phyloP scores from a whole-genome alignment of 441 rosid genomes.

The Euphorbia corollata region DNA sequence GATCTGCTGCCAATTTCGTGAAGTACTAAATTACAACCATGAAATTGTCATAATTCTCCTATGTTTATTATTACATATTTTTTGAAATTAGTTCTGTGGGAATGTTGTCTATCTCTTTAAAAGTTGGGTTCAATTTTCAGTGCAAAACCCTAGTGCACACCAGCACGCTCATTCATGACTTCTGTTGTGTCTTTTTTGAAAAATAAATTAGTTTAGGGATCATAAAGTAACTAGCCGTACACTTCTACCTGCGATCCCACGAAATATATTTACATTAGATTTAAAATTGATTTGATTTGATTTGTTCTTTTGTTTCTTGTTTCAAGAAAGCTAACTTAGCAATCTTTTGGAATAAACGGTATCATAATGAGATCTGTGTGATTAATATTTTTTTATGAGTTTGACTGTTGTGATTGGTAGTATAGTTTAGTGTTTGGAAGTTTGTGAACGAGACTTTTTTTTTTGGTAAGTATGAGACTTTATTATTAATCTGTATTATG shows the following conservation, averaged over 20 bases:
- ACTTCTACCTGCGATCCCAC: conserved; percentile 4
- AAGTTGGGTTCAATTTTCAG: conserved; percentile 8
- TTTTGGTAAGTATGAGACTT: no score
- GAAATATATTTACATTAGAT: not conserved
- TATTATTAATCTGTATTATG: no score
- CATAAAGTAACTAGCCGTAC: not conserved
- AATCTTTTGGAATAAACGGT: not conserved
- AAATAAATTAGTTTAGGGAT: not conserved
- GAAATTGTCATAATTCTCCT: not conserved
- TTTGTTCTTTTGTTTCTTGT: not conserved
- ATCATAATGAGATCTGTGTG: not conserved
- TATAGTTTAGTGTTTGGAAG: not conserved
- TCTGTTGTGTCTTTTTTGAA: not conserved
- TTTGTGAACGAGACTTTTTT: not conserved
- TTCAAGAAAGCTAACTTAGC: not conserved
- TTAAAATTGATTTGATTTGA: not conserved
- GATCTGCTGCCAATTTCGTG: conserved; percentile 14
- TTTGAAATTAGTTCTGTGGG: not conserved
- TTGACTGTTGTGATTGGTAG: not conserved
- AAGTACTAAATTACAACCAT: not conserved
- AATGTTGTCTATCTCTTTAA: not conserved
- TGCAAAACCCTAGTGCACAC: not conserved
- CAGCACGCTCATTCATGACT: not conserved
- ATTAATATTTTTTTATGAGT: not conserved
- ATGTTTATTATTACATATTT: not conserved